Evolutionary conservation across 2,329 filamentous ascomycete genomes (phyloP).

Genomic region (Apiospora rasikravindrae): DNA sequence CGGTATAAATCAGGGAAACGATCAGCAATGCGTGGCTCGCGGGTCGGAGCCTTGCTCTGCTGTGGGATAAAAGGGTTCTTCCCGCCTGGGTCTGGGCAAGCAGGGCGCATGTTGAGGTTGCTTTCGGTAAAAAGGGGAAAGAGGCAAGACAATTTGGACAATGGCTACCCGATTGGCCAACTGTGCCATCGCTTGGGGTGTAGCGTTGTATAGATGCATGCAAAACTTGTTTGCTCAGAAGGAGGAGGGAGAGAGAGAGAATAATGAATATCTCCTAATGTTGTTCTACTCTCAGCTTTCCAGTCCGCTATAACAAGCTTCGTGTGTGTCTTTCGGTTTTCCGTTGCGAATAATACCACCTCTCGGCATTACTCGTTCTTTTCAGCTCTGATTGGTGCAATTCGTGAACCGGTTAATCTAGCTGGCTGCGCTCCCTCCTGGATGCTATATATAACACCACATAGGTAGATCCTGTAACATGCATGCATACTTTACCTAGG

Average conservation of each 20-base stretch:
- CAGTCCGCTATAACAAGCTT: constrained; percentile 5
- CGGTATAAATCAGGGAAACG: not conserved
- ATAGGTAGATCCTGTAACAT: not conserved
- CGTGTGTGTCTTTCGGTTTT: too few relatives aligned
- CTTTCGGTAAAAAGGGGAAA: constrained; percentile 6
- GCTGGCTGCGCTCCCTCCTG: not conserved
- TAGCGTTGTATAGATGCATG: not conserved
- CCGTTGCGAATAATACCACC: not conserved
- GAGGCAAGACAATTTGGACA: not conserved
- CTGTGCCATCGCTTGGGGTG: not conserved
- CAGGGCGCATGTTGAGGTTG: not conserved
- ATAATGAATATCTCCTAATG: not conserved
- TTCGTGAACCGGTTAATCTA: not conserved
- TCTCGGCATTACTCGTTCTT: not conserved
- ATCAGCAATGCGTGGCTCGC: not conserved
- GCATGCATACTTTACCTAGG: not conserved
- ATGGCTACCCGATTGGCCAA: not conserved
- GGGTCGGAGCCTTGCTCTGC: not conserved
- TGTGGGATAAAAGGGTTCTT: constrained; percentile 3
- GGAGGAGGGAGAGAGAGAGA: not conserved
- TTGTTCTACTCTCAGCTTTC: not conserved
- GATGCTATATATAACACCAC: not conserved
- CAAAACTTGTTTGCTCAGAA: not conserved
- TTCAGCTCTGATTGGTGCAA: not conserved
- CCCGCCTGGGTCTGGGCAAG: constrained; percentile 7